Percentiles rank a stretch among this genome's conserved stretches.
phyloP scores from a whole-genome alignment of 257 asterid genomes.

The Orobanche coerulescens region DNA sequence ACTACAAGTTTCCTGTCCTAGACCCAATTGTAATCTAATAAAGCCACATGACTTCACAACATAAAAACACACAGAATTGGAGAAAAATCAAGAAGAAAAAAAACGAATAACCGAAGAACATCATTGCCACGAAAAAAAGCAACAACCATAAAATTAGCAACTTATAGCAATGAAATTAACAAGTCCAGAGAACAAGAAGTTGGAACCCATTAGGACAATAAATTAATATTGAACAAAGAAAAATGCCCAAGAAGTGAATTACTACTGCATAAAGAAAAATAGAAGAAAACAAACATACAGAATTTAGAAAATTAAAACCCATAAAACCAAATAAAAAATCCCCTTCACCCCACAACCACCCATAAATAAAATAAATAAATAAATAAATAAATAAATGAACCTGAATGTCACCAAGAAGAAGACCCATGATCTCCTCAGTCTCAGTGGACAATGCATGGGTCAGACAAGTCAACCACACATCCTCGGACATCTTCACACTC shows the following conservation, averaged over 20 bases:
- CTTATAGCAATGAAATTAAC: neutral
- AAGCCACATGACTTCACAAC: neutral
- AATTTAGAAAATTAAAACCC: too few relatives aligned
- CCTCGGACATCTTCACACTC: slow-evolving; percentile 93
- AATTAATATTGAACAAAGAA: too few relatives aligned
- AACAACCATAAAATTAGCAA: neutral
- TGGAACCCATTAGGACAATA: neutral
- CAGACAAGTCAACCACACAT: slow-evolving; percentile 93
- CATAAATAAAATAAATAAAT: neutral
- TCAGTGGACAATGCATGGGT: slow-evolving; percentile 99
- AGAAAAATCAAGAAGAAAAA: neutral
- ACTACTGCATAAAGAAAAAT: neutral
- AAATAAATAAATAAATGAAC: slow-evolving; percentile 29
- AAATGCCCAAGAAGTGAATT: neutral
- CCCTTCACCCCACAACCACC: too few relatives aligned
- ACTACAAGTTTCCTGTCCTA: neutral
- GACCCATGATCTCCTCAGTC: slow-evolving; percentile 99
- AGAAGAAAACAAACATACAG: neutral
- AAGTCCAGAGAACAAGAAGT: neutral
- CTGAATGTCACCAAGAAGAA: slow-evolving; percentile 95
- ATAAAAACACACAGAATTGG: slow-evolving; percentile 2
- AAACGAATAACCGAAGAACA: neutral
- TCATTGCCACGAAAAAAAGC: neutral
- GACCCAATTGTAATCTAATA: neutral
- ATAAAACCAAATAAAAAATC: too few relatives aligned